Conservation (phyloP, 1,139 yeast species). For the Saccharomyces uvarum region DNA sequence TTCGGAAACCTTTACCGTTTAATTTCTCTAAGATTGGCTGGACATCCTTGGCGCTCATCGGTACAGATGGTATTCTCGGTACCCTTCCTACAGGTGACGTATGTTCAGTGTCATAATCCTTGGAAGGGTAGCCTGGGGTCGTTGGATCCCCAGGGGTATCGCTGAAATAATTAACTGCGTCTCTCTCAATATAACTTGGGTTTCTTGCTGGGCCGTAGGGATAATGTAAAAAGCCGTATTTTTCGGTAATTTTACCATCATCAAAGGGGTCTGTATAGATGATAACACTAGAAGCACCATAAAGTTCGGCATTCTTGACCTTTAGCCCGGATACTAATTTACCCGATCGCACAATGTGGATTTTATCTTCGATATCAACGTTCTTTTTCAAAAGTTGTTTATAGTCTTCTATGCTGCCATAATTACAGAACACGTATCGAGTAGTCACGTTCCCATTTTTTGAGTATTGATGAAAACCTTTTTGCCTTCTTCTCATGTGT, state of each 20-base stretch:
- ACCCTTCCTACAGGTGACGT: conserved; percentile 38
- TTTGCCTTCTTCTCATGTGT: conserved; percentile 36
- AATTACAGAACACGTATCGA: conserved; percentile 50
- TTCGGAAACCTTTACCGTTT: conserved; percentile 29
- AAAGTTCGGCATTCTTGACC: conserved; percentile 43
- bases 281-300: conserved; percentile 53
- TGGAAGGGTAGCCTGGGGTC: conserved; percentile 47
- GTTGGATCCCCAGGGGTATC: conserved; percentile 70
- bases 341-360: conserved; percentile 60
- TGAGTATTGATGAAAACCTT: conserved; percentile 60
- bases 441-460: conserved; percentile 51
- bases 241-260: conserved; percentile 36
- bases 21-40: conserved; percentile 34
- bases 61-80: conserved; percentile 40
- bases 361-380: conserved; percentile 36
- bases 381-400: conserved; percentile 36
- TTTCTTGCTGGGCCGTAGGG: conserved; percentile 45
- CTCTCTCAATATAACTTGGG: conserved; percentile 43
- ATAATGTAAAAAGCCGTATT: conserved; percentile 36
- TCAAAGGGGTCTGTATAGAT: conserved; percentile 46
- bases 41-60: conserved; percentile 37
- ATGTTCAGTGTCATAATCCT: conserved; percentile 32
- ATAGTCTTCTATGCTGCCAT: conserved; percentile 59
- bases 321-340: conserved; percentile 41
- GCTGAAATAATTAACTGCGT: conserved; percentile 50